Evolutionary conservation across 2,329 filamentous ascomycete species (phyloP).

Genomic region (Sphaerulina musiva): DNA sequence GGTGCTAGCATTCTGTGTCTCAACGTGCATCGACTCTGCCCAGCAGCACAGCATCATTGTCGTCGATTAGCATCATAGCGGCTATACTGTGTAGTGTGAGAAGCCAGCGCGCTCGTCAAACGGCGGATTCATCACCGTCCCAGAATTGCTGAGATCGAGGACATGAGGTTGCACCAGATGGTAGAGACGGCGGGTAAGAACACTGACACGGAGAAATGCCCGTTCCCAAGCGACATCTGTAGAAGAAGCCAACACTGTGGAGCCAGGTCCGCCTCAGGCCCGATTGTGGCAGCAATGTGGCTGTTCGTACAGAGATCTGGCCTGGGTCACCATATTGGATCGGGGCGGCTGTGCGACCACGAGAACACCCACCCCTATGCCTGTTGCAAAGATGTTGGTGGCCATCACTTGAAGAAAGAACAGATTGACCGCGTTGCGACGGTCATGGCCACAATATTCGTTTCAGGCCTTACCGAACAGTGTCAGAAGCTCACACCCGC

Average conservation of each 20-base stretch:
- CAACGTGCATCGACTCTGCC: background rate
- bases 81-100: background rate
- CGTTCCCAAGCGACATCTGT: background rate
- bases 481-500: background rate
- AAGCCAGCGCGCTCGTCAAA: background rate
- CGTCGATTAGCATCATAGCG: background rate
- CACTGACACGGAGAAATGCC: background rate
- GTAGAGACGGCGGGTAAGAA: background rate
- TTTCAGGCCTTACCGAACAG: background rate
- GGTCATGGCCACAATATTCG: background rate
- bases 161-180: background rate
- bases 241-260: background rate
- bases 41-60: background rate
- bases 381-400: background rate
- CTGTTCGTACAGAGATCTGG: background rate
- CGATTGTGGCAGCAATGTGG: background rate
- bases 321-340: conserved; percentile 1
- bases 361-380: background rate
- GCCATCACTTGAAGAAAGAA: background rate
- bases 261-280: conserved; percentile 3
- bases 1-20: background rate
- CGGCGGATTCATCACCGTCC: background rate
- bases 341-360: background rate
- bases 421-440: background rate
- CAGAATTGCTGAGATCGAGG: background rate